A percentile compares a stretch with the other conserved stretches of the same genome.
Evolutionary conservation across 768 basidiomycete genomes (phyloP).

Genomic region (Pisolithus albus): DNA sequence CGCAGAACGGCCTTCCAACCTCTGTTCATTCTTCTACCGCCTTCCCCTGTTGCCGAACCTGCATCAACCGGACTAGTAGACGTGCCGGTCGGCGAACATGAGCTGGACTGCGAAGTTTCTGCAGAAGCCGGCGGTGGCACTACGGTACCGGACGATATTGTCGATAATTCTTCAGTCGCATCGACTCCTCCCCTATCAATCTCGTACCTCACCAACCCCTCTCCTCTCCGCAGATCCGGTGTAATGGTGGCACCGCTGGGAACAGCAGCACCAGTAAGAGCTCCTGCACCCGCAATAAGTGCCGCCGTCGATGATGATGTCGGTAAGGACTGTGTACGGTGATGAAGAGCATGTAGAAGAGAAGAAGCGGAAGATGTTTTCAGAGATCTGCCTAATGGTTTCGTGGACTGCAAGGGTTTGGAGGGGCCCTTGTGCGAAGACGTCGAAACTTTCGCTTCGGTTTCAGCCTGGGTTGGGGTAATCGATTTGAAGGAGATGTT

Average conservation of each 20-base stretch:
- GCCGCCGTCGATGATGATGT: slow-evolving; percentile 35
- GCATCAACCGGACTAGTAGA: not conserved
- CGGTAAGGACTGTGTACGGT: slow-evolving; percentile 17
- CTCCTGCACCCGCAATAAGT: slow-evolving; percentile 63
- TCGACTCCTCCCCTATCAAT: slow-evolving; percentile 12
- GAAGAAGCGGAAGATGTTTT: slow-evolving; percentile 16
- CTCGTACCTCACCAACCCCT: slow-evolving; percentile 53
- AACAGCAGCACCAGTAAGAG: slow-evolving; percentile 54
- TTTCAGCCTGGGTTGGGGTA: not conserved
- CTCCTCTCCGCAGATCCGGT: slow-evolving; percentile 60
- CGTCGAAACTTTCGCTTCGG: not conserved
- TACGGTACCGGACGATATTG: slow-evolving; percentile 12
- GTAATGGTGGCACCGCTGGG: slow-evolving; percentile 41
- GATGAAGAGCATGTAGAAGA: slow-evolving; percentile 10
- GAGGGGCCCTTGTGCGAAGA: not conserved
- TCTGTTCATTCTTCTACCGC: slow-evolving; percentile 11
- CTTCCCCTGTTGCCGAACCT: not conserved
- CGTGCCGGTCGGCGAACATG: not conserved
- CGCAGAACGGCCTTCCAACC: slow-evolving; percentile 33
- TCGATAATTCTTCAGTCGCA: not conserved
- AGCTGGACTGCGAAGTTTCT: slow-evolving; percentile 3
- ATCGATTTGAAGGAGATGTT: slow-evolving; percentile 1
- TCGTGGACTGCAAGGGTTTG: not conserved
- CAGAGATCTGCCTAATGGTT: not conserved
- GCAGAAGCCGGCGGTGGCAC: slow-evolving; percentile 12